Evolutionary conservation across 805 yeast genomes (phyloP).

Genomic region (Ogataea ramenticola): DNA sequence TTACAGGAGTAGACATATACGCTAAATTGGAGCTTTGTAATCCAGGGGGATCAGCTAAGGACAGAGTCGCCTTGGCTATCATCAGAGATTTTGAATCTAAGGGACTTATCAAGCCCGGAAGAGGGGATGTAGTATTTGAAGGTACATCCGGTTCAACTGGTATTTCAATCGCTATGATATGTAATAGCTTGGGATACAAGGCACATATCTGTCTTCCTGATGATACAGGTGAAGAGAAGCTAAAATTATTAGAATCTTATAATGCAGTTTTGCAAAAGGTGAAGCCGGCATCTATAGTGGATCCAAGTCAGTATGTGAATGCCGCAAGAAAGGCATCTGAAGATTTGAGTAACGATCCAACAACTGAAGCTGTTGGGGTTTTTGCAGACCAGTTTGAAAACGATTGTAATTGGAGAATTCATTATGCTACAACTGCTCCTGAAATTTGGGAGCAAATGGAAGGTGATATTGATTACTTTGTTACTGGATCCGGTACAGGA

Average conservation of each 20-base stretch:
- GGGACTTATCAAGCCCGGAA: conserved; percentile 51
- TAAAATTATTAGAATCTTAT: conserved; percentile 58
- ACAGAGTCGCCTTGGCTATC: conserved; percentile 84
- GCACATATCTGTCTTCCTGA: conserved; percentile 94
- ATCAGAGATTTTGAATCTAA: conserved; percentile 56
- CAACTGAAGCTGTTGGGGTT: conserved; percentile 46
- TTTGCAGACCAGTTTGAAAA: conserved; percentile 97
- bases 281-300: conserved; percentile 92
- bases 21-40: conserved; percentile 82
- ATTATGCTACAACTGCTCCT: conserved; percentile 82
- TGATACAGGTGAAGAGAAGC: conserved; percentile 82
- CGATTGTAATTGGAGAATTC: conserved; percentile 82
- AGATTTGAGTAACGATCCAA: conserved; percentile 32
- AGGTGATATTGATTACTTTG: conserved; percentile 62
- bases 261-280: conserved; percentile 85
- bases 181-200: conserved; percentile 79
- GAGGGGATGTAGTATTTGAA: conserved; percentile 76
- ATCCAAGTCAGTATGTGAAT: conserved; percentile 87
- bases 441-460: conserved; percentile 77
- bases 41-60: conserved; percentile 96
- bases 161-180: conserved; percentile 84
- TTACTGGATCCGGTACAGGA: conserved; percentile 94
- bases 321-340: conserved; percentile 67
- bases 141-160: conserved; percentile 98
- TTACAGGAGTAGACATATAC: conserved; percentile 75